Conservation (phyloP, 2,329 filamentous ascomycete genomes). For the Trichoderma atroviride region DNA sequence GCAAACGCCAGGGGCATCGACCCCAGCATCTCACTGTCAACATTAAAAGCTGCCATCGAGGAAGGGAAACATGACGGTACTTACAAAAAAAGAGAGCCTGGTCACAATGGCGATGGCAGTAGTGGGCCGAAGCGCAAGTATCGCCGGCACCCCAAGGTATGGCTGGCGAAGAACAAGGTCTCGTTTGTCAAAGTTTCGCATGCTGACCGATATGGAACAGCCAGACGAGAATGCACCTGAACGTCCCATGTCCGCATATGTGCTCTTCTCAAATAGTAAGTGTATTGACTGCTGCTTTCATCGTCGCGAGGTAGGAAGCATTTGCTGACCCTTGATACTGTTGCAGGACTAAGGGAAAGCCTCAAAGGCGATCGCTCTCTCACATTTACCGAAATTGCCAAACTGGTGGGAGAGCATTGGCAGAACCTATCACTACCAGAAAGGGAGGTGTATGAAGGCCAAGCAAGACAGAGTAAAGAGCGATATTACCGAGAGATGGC, state of each 20-base stretch:
- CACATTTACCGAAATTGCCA: conserved; percentile 82
- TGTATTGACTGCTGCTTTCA: conserved; percentile 29
- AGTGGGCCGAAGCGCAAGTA: conserved; percentile 71
- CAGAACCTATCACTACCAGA: conserved; percentile 68
- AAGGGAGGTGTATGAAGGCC: conserved; percentile 72
- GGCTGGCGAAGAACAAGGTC: neutral
- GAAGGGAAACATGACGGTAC: conserved; percentile 57
- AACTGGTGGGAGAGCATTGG: conserved; percentile 81
- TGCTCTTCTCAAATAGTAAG: conserved; percentile 83
- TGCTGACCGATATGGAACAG: conserved; percentile 41
- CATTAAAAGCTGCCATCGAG: conserved; percentile 56
- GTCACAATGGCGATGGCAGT: conserved; percentile 50
- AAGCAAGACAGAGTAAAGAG: conserved; percentile 74
- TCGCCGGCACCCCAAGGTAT: conserved; percentile 73
- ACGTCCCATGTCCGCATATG: conserved; percentile 79
- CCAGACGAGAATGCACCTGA: conserved; percentile 80
- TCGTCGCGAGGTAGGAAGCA: neutral
- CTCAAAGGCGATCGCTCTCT: conserved; percentile 70
- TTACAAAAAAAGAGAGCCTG: conserved; percentile 49
- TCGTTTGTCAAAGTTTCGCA: neutral
- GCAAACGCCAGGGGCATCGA: conserved; percentile 70
- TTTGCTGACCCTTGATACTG: neutral
- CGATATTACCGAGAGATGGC: conserved; percentile 72
- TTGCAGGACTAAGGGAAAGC: conserved; percentile 73
- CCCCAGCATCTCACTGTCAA: conserved; percentile 54